Percentiles rank a stretch among this genome's conserved stretches.
Conservation (phyloP, 331 rosid species). For the Malus hybrid region DNA sequence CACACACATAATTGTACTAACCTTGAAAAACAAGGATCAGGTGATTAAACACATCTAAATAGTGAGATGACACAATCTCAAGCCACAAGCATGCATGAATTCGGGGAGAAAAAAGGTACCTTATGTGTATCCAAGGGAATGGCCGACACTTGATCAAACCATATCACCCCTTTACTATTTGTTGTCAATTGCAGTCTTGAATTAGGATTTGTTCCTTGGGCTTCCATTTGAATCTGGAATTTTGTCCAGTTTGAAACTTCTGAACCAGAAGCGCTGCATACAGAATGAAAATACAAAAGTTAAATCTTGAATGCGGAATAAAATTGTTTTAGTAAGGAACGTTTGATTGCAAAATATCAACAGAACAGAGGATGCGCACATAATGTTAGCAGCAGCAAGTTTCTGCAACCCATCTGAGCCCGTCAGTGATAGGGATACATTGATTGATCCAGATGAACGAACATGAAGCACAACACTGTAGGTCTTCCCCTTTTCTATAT, state of each 20-base stretch:
- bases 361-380: conserved; percentile 31
- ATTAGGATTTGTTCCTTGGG: conserved; percentile 48
- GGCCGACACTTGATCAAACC: conserved; percentile 95
- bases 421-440: conserved; percentile 46
- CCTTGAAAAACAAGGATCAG: background rate
- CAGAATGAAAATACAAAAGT: conserved; percentile 4
- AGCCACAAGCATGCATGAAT: background rate
- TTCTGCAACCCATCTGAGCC: conserved; percentile 43
- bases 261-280: conserved; percentile 42
- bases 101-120: conserved; percentile 25
- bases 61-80: background rate
- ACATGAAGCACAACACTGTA: conserved; percentile 65
- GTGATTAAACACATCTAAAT: background rate
- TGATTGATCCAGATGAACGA: conserved; percentile 57
- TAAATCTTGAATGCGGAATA: no score
- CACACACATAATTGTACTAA: background rate
- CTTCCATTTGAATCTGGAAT: conserved; percentile 54
- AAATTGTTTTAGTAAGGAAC: no score
- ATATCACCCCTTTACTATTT: conserved; percentile 49
- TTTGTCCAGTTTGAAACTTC: conserved; percentile 65
- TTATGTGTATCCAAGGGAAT: conserved; percentile 78
- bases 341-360: no score
- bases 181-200: conserved; percentile 85
- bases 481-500: conserved; percentile 71
- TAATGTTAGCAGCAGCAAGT: conserved; percentile 55